Evolutionary conservation across 2,329 filamentous ascomycete genomes (phyloP), one percentile per base, ranked within the genome.

Genomic region (Paracoccidioides brasiliensis): DNA sequence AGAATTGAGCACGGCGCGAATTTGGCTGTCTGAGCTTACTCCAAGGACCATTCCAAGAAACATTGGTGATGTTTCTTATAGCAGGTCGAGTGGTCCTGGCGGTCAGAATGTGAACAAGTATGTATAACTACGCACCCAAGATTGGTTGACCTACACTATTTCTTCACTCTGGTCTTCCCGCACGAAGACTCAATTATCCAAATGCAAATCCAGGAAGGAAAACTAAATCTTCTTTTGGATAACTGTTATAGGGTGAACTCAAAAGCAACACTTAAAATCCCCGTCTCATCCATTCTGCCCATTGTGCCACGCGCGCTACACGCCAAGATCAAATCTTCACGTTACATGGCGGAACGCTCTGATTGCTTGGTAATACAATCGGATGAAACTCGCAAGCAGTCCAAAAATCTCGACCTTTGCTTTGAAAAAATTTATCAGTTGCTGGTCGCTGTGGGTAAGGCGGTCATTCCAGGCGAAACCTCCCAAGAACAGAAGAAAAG

Each of bases 71-170:
- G 65, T 84, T 60, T 80, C 75, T 51, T 85, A 82, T 66, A 83
- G 80, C 64, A 75, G 81, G 56, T 83, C 81, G 2, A 82, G 80
- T 53, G 82, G 82, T 3, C 82, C 82, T 15, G 82, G 82, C 52
- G 82, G 82, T 9, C 82, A 85, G 67, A 84, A 85, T 70, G 82
- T 85, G 56, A 85, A 85, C 70, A 85, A 85, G 82, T 84, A 69
- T 60, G 22, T 22, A 22, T 22, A 22, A 22, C 22, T 22, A 22
- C 2, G 22, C 22, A 22, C 22, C 22, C 2, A 1, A 22, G 22
- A 22, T 22, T 22, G 22, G 22, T 22, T 22, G 22, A 22, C n/a
- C n/a, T n/a, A n/a, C n/a, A 74, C 64, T 54, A 52, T 56, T 56
- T 59, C 51, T 30, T 3, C 22, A 10, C 22, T n/a, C 35, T 40